phyloP scores from a whole-genome alignment of 2,329 filamentous ascomycete species.

The Proliferodiscus dingleyae region DNA sequence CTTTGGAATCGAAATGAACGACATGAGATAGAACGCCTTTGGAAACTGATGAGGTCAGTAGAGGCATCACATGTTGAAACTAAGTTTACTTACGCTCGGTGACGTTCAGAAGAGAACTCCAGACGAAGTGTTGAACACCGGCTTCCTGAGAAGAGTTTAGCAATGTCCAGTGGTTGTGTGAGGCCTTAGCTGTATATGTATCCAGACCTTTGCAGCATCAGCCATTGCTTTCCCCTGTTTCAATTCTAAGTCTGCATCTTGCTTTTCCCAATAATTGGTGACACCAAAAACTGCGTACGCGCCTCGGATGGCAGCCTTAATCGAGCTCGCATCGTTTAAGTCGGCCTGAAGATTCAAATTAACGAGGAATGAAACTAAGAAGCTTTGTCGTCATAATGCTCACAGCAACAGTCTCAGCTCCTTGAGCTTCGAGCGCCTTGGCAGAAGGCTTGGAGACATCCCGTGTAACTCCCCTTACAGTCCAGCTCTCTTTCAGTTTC shows the following conservation, averaged over 20 bases:
- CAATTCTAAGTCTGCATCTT: slow-evolving; percentile 37
- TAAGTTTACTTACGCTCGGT: slow-evolving; percentile 33
- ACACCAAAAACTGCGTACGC: slow-evolving; percentile 31
- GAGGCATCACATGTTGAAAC: background rate
- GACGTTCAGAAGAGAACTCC: slow-evolving; percentile 40
- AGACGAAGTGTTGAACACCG: slow-evolving; percentile 43
- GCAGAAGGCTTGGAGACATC: slow-evolving; percentile 39
- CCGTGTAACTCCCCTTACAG: slow-evolving; percentile 45
- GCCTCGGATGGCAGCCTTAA: slow-evolving; percentile 32
- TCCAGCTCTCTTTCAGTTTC: slow-evolving; percentile 35
- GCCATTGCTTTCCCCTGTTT: slow-evolving; percentile 45
- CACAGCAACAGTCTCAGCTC: slow-evolving; percentile 40
- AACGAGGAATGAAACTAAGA: no score
- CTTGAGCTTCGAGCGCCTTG: slow-evolving; percentile 35
- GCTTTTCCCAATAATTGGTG: slow-evolving; percentile 32
- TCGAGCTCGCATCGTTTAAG: slow-evolving; percentile 36
- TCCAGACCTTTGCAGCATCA: slow-evolving; percentile 39
- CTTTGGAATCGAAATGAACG: slow-evolving; percentile 36
- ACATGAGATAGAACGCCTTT: slow-evolving; percentile 39
- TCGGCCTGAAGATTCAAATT: no score
- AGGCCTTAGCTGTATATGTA: background rate
- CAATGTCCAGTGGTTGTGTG: background rate
- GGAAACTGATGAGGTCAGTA: slow-evolving; percentile 30
- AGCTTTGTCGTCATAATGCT: slow-evolving; percentile 14
- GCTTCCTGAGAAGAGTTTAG: slow-evolving; percentile 28